Percentiles rank a stretch among this genome's conserved stretches.
Conservation (phyloP, 305 asterid genomes). For the Andrographis paniculata region DNA sequence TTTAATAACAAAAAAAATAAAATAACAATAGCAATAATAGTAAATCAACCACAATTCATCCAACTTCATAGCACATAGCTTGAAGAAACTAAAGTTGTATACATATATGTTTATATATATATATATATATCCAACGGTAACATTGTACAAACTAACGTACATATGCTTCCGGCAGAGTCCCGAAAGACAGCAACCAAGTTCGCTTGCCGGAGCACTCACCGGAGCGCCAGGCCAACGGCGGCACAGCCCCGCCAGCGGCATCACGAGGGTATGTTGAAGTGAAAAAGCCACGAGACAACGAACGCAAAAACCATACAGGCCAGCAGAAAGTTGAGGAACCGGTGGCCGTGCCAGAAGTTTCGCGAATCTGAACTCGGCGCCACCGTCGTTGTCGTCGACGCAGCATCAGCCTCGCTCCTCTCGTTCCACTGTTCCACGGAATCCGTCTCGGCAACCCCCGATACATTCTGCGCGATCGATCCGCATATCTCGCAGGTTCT, state of each 20-base stretch:
- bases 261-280: constrained; percentile 60
- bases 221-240: too few relatives aligned
- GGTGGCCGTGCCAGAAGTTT: constrained; percentile 60
- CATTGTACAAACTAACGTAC: too few relatives aligned
- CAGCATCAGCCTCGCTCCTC: constrained; percentile 16
- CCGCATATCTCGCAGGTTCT: constrained; percentile 24
- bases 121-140: too few relatives aligned
- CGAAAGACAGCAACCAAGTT: too few relatives aligned
- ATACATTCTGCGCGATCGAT: background rate
- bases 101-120: too few relatives aligned
- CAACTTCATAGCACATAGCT: too few relatives aligned
- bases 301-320: constrained; percentile 78
- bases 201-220: too few relatives aligned
- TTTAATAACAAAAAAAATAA: too few relatives aligned
- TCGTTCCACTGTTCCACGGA: constrained; percentile 21
- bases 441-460: constrained; percentile 25
- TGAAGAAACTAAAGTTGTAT: too few relatives aligned
- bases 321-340: constrained; percentile 60
- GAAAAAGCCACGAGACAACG: constrained; percentile 75
- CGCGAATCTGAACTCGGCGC: constrained; percentile 25
- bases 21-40: too few relatives aligned
- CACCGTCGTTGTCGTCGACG: constrained; percentile 20
- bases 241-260: background rate
- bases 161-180: too few relatives aligned
- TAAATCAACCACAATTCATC: too few relatives aligned